Evolutionary conservation across 306 rosid species (phyloP).

Genomic region (Quercus variabilis): DNA sequence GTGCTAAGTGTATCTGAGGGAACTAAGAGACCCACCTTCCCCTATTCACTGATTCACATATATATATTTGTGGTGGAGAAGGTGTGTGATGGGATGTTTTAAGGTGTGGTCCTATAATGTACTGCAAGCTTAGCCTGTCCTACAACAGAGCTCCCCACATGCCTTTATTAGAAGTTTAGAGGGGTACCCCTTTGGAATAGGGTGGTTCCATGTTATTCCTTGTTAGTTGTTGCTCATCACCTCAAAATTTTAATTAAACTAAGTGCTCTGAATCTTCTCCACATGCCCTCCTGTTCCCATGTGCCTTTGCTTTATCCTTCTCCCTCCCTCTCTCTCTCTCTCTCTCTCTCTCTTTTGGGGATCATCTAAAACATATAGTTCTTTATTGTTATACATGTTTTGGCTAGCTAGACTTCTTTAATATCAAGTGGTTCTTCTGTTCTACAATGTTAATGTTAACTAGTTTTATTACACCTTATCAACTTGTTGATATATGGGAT

Average conservation of each 20-base stretch:
- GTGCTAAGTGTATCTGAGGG: constrained; percentile 36
- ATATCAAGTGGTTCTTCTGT: constrained; percentile 21
- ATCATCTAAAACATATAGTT: constrained; percentile 21
- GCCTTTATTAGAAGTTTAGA: constrained; percentile 40
- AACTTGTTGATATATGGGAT: not conserved
- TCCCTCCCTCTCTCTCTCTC: not conserved
- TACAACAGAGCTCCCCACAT: constrained; percentile 41
- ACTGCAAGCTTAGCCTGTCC: constrained; percentile 23
- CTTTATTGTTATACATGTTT: constrained; percentile 1
- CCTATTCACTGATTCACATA: not conserved
- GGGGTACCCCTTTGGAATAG: constrained; percentile 36
- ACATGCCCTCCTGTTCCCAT: constrained; percentile 81
- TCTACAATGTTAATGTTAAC: constrained; percentile 20
- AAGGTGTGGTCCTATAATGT: constrained; percentile 32
- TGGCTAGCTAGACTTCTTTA: constrained; percentile 16
- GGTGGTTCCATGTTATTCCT: constrained; percentile 64
- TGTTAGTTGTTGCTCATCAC: constrained; percentile 26
- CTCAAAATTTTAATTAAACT: constrained; percentile 10
- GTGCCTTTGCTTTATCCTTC: constrained; percentile 49
- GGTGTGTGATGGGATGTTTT: constrained; percentile 15
- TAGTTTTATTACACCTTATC: constrained; percentile 2
- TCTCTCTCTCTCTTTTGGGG: constrained; percentile 13
- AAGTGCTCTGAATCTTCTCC: constrained; percentile 72
- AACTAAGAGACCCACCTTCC: constrained; percentile 20
- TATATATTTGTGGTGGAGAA: constrained; percentile 6